Base-by-base conservation (phyloP, 306 rosid genomes). In the Pueraria montana region DNA sequence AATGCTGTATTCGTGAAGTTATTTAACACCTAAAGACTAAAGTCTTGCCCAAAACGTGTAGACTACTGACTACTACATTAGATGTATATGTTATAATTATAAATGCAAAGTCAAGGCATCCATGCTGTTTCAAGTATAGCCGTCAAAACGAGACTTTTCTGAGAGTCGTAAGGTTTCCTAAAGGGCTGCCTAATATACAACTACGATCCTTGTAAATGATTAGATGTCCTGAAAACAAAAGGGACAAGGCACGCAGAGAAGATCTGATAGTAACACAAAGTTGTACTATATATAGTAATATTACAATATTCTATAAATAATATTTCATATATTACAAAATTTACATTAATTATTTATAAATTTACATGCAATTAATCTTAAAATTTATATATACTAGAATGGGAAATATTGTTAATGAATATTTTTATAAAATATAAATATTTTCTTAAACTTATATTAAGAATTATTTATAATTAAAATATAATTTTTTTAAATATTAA, bases 91-190 rank as follows among this genome's bases (percentile, higher is more conserved):
- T 7, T n/a, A n/a, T n/a, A n/a, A 7, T 34, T 17, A 46, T 77
- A 18, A 78, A 78, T 64, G 64, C 74, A 18, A 30, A 63, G 82
- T 64, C 63, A 64, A 30, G 27, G 63, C 36, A 7, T 1, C 63
- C 32, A 11, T 8, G 52, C 52, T 65, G 11, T 46, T 30, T 48
- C 23, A 27, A 20, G 12, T 11, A 7, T 0, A 50, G 76, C 82
- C 76, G 76, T 79, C 76, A 79, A 50, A 36, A 67, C 34, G 24
- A 50, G 75, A 79, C 75, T 66, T 66, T 48, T 49, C 43, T 14
- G 42, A 34, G 18, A 1, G 23, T 11, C 82, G 13, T 38, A 67
- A 49, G 23, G 23, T 3, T 32, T 61, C 40, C 4, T 30, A n/a
- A 20, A 34, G 43, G 17, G 40, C 52, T 48, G 24, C 20, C 14